phyloP scores from a whole-genome alignment of 108 stramenopile genomes.

The Nannochloropsis oceanica region DNA sequence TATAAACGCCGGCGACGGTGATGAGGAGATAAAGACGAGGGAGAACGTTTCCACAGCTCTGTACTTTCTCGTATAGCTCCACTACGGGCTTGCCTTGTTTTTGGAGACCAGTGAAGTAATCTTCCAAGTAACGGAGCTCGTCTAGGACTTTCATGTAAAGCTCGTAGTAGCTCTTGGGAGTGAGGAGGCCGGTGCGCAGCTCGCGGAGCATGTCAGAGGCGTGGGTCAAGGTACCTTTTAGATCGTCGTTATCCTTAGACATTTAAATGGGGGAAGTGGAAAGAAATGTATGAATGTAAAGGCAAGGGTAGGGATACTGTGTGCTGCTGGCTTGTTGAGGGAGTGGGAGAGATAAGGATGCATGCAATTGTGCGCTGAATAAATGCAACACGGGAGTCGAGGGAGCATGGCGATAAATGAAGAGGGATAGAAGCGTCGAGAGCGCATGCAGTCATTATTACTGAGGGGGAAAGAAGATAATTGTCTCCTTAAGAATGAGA shows the following conservation, averaged over 20 bases:
- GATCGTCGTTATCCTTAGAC: slow-evolving; percentile 12
- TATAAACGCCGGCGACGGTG: slow-evolving; percentile 81
- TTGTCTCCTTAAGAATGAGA: too few relatives aligned
- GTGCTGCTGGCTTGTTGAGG: neutral
- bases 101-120: slow-evolving; percentile 56
- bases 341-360: too few relatives aligned
- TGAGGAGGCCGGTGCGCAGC: slow-evolving; percentile 53
- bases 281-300: neutral
- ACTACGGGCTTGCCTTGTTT: slow-evolving; percentile 48
- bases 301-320: neutral
- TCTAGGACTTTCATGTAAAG: slow-evolving; percentile 89
- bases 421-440: too few relatives aligned
- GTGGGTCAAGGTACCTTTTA: slow-evolving; percentile 24
- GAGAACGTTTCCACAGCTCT: slow-evolving; percentile 79
- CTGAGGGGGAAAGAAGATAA: too few relatives aligned
- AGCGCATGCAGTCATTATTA: too few relatives aligned
- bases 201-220: slow-evolving; percentile 68
- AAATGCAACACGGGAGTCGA: too few relatives aligned
- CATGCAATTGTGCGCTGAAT: too few relatives aligned
- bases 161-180: slow-evolving; percentile 95
- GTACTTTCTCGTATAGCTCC: slow-evolving; percentile 75
- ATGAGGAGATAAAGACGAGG: slow-evolving; percentile 93
- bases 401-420: too few relatives aligned
- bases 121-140: slow-evolving; percentile 78
- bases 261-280: too few relatives aligned